Conservation (phyloP, 371 early-diverging fungal genomes). For the Mucor saturninus region DNA sequence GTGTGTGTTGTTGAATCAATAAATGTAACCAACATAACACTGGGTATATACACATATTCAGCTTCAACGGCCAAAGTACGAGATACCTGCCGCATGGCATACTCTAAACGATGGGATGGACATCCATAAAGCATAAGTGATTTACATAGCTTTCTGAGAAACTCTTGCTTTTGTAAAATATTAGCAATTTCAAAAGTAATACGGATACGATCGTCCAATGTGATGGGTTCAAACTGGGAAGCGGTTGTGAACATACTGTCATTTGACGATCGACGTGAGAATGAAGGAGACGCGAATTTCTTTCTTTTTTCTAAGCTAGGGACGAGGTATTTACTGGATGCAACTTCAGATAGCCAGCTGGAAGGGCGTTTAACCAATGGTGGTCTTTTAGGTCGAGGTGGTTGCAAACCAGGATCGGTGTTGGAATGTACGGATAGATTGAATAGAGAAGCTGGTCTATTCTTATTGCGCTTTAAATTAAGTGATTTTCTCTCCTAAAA, state of each 20-base stretch:
- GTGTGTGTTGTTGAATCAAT: conserved; percentile 74
- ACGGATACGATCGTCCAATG: conserved; percentile 58
- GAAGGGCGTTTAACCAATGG: conserved; percentile 40
- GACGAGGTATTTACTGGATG: conserved; percentile 47
- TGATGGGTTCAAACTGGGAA: conserved; percentile 54
- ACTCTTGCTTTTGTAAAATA: conserved; percentile 64
- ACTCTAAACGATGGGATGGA: conserved; percentile 67
- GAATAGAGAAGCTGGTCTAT: conserved; percentile 36
- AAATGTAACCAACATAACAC: conserved; percentile 76
- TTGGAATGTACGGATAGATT: conserved; percentile 17
- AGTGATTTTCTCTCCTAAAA: conserved; percentile 5
- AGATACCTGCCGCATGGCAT: conserved; percentile 53
- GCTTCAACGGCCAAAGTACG: conserved; percentile 68
- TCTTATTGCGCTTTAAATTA: conserved; percentile 23
- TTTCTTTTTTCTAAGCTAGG: conserved; percentile 49
- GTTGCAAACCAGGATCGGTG: neutral
- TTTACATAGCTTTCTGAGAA: conserved; percentile 56
- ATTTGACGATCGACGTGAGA: conserved; percentile 42
- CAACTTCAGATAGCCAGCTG: conserved; percentile 49
- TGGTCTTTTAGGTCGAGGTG: conserved; percentile 29
- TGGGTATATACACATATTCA: conserved; percentile 70
- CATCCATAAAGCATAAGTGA: conserved; percentile 62
- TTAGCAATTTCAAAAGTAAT: conserved; percentile 66
- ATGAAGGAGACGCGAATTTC: conserved; percentile 23
- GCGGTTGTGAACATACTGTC: conserved; percentile 56